Evolutionary conservation across 768 basidiomycete species (phyloP).

Genomic region (Boletus vinaceobasis): DNA sequence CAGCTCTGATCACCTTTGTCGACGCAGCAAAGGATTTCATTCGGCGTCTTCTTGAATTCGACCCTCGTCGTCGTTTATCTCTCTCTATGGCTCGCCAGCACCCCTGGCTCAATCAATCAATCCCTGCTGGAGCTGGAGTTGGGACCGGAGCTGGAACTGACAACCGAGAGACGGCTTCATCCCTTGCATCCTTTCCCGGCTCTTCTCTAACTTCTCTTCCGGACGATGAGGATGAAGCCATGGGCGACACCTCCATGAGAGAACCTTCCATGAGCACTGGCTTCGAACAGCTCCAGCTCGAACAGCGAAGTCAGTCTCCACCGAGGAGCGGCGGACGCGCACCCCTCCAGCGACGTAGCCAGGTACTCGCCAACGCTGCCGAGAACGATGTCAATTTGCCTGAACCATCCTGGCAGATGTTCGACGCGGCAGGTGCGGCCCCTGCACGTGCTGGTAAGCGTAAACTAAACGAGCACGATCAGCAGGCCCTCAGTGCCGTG

Average conservation of each 20-base stretch:
- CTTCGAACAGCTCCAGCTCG: slow-evolving; percentile 34
- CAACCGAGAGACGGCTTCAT: slow-evolving; percentile 1
- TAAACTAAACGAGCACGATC: slow-evolving; percentile 31
- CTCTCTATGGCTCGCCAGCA: slow-evolving; percentile 66
- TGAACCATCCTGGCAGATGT: slow-evolving; percentile 59
- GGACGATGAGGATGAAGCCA: slow-evolving; percentile 19
- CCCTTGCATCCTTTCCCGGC: slow-evolving; percentile 8
- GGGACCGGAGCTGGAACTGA: too few species aligned
- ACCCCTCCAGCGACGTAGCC: slow-evolving; percentile 45
- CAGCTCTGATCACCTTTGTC: slow-evolving; percentile 21
- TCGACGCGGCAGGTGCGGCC: slow-evolving; percentile 28
- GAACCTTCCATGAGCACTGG: slow-evolving; percentile 31
- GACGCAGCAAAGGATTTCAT: slow-evolving; percentile 68
- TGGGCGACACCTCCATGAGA: slow-evolving; percentile 10
- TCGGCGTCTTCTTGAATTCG: slow-evolving; percentile 53
- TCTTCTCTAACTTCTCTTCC: slow-evolving; percentile 23
- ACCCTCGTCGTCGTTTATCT: slow-evolving; percentile 69
- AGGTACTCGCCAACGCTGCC: slow-evolving; percentile 45
- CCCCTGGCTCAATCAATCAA: slow-evolving; percentile 62
- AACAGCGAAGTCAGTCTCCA: slow-evolving; percentile 12
- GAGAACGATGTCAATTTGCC: slow-evolving; percentile 39
- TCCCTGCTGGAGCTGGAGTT: too few species aligned
- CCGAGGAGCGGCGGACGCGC: slow-evolving; percentile 14
- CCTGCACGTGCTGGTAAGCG: slow-evolving; percentile 35
- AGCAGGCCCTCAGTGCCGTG: slow-evolving; percentile 27